A percentile compares a stretch with the other conserved stretches of the same genome.
These are phyloP conservation scores for Amaranthus tricolor DNA, from an alignment of 179 eudicot species.

Conservation along the genomic window DNA sequence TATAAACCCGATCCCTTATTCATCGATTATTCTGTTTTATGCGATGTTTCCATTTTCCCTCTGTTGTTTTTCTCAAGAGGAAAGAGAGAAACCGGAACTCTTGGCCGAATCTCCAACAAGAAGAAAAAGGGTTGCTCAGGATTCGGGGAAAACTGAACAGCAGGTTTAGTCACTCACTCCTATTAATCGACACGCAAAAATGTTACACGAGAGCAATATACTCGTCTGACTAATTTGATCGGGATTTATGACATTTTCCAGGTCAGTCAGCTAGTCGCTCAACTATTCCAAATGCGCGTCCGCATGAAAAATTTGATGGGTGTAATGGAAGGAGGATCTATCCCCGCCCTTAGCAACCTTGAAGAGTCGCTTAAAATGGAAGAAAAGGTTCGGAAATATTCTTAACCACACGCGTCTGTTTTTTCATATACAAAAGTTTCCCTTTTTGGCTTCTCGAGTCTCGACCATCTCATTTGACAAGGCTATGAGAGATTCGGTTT, in stretches of 20 bases:
- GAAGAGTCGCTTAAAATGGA: constrained; percentile 84
- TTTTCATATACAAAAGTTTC: not conserved
- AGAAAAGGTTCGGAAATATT: constrained; percentile 50
- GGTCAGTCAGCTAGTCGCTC: constrained; percentile 96
- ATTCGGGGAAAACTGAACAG: constrained; percentile 92
- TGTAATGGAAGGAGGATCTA: constrained; percentile 88
- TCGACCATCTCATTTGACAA: not conserved
- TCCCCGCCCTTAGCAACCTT: constrained; percentile 77
- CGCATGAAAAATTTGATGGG: constrained; percentile 97
- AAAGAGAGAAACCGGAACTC: constrained; percentile 93
- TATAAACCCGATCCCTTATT: not conserved
- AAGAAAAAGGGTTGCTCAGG: constrained; percentile 86
- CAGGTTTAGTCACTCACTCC: constrained; percentile 46
- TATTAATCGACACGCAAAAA: not conserved
- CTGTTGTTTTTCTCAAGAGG: constrained; percentile 51
- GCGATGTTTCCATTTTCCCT: not conserved
- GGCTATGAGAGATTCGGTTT: too few relatives aligned
- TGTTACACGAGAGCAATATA: not conserved
- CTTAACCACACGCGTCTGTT: constrained; percentile 3
- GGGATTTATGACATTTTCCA: constrained; percentile 32
- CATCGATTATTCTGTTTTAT: constrained; percentile 12
- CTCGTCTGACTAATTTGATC: not conserved
- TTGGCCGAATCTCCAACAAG: constrained; percentile 87
- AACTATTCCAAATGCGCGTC: constrained; percentile 91
- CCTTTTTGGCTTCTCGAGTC: constrained; percentile 1